phyloP scores from a whole-genome alignment of 352 stramenopile species.

The Globisporangium splendens region DNA sequence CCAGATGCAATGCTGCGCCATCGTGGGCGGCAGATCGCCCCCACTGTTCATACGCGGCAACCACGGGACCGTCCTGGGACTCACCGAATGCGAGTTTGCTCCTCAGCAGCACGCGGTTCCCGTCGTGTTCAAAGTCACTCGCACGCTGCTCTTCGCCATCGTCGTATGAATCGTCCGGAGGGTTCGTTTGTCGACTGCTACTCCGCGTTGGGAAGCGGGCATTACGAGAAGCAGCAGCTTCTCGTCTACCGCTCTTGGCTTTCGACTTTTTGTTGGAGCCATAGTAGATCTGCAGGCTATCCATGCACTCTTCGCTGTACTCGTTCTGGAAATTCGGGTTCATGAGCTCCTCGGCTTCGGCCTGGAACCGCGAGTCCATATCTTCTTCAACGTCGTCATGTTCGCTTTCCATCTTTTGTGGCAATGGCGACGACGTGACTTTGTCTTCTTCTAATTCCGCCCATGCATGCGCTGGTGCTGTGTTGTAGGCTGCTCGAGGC shows the following conservation, averaged over 20 bases:
- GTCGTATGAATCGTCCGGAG: too few relatives aligned
- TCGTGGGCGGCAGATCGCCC: constrained; percentile 14
- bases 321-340: constrained; percentile 78
- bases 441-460: neutral
- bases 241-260: constrained; percentile 10
- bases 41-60: constrained; percentile 18
- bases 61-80: neutral
- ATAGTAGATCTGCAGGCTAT: constrained; percentile 76
- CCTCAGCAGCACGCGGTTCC: neutral
- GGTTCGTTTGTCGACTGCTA: too few relatives aligned
- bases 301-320: constrained; percentile 77
- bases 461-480: neutral
- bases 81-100: neutral
- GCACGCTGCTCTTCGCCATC: too few relatives aligned
- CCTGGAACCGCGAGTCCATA: constrained; percentile 39
- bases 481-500: neutral
- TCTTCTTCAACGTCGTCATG: constrained; percentile 25
- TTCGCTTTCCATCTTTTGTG: constrained; percentile 12
- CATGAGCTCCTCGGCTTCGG: constrained; percentile 63
- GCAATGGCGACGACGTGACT: neutral
- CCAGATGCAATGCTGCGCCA: constrained; percentile 18
- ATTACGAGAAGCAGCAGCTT: too few relatives aligned
- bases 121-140: constrained; percentile 7
- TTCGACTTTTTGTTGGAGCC: constrained; percentile 27
- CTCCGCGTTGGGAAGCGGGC: too few relatives aligned